Evolutionary conservation across 1,284 basidiomycete genomes (phyloP), one percentile per base, ranked within the genome.

Genomic region (Fomitopsis schrenkii): DNA sequence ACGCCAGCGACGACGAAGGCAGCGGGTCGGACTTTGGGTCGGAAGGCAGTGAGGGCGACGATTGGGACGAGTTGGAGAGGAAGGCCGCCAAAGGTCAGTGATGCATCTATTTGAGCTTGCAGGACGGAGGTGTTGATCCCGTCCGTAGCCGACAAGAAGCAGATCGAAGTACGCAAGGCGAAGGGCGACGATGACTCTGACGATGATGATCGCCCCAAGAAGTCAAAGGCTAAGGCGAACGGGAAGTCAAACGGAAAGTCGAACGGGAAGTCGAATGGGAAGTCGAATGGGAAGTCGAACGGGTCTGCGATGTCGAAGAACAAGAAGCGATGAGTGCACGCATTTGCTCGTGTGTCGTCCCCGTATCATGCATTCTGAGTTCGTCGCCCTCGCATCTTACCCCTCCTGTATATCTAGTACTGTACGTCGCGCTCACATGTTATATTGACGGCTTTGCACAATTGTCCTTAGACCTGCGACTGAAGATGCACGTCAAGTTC

Each of bases 1-100:
- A 88, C 64, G 88, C 82, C 14, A 88, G 87, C 72, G 85, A 83
- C 0, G 88, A 84, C 67, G 83, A 84, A 56, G 88, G 81, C 41
- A 84, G 83, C 63, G 87, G 75, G 12, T 90, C 86, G 53, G 87
- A 88, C 72, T 90, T 84, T 66, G 83, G 78, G 61, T 87, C 83
- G 40, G 87, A 86, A 12, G 88, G 83, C 38, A 92, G 90, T 63
- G 92, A 93, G 67, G 83, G 94, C 33, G 94, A 96, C 64, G 95
- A 97, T 68, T 98, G 95, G 95, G 95, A 97, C 71, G 95, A 95
- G 72, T 79, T 97, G 30, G 96, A 98, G 76, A 82, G 87, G 54
- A 97, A 97, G 73, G 93, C 94, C 14, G 90, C 91, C 15, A 90
- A 88, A 80, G 89, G 90, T 93, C 68, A 71, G 79, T 75, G 59